A percentile compares a stretch with the other conserved stretches of the same genome.
Conservation (phyloP, 2,329 filamentous ascomycete species). For the Verticillium nubilum region DNA sequence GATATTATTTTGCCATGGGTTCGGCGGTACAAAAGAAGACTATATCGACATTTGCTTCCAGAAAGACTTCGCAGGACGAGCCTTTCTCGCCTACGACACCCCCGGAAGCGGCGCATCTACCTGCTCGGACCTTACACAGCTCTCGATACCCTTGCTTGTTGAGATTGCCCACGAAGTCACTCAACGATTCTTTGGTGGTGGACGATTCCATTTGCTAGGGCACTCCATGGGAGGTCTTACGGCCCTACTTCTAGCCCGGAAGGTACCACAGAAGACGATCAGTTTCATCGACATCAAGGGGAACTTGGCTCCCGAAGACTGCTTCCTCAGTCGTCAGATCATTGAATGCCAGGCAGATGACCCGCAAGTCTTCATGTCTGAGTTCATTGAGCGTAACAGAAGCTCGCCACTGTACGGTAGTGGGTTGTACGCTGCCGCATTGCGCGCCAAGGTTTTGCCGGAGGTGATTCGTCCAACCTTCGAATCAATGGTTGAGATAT, state of each 20-base stretch:
- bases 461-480: constrained; percentile 16
- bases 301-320: constrained; percentile 19
- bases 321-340: constrained; percentile 18
- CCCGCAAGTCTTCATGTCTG: neutral
- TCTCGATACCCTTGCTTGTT: constrained; percentile 15
- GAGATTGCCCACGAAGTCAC: constrained; percentile 12
- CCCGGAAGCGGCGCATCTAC: constrained; percentile 16
- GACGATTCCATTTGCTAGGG: constrained; percentile 17
- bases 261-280: constrained; percentile 2
- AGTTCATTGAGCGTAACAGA: constrained; percentile 10
- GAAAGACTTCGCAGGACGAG: constrained; percentile 6
- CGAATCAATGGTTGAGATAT: constrained; percentile 17
- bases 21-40: constrained; percentile 20
- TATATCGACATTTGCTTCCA: constrained; percentile 15
- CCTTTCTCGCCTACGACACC: constrained; percentile 17
- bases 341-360: constrained; percentile 5
- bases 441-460: constrained; percentile 9
- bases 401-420: constrained; percentile 7
- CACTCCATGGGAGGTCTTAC: constrained; percentile 21
- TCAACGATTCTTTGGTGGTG: constrained; percentile 4
- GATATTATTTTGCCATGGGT: constrained; percentile 19
- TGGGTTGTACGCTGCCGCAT: constrained; percentile 11
- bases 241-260: constrained; percentile 13
- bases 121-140: constrained; percentile 9
- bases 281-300: constrained; percentile 21